Evolutionary conservation across 352 stramenopile genomes (phyloP).

Genomic region (Pythium dissimile): DNA sequence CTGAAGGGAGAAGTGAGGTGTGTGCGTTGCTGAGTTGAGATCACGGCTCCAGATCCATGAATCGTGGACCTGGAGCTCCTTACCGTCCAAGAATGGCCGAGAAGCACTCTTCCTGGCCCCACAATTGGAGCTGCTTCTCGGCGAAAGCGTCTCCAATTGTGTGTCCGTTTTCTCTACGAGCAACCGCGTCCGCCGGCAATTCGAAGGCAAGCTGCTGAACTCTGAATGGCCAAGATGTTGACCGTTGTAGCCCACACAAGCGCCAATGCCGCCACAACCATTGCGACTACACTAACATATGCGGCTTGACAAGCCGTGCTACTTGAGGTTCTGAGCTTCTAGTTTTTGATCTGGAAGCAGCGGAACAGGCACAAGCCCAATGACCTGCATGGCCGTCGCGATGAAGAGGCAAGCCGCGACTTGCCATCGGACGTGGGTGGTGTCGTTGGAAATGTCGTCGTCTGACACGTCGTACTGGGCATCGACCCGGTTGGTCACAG

Average conservation of each 20-base stretch:
- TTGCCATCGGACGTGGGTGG: constrained; percentile 51
- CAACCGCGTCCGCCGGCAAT: constrained; percentile 59
- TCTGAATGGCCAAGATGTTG: constrained; percentile 62
- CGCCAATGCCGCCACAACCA: constrained; percentile 34
- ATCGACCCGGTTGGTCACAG: constrained; percentile 53
- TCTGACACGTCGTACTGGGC: constrained; percentile 56
- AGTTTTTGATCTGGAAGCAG: constrained; percentile 63
- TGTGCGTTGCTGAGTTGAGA: constrained; percentile 16
- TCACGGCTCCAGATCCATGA: background rate
- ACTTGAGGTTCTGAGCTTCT: constrained; percentile 59
- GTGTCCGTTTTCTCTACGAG: constrained; percentile 5
- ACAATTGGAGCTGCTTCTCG: background rate
- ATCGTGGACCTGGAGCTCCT: background rate
- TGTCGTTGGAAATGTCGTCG: constrained; percentile 53
- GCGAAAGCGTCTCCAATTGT: background rate
- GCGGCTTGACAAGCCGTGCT: constrained; percentile 39
- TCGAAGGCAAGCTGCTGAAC: constrained; percentile 54
- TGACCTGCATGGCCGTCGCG: constrained; percentile 39
- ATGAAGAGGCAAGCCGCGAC: constrained; percentile 57
- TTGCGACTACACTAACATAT: constrained; percentile 33
- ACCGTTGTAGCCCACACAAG: constrained; percentile 50
- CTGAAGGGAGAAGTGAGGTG: background rate
- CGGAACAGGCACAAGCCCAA: constrained; percentile 42
- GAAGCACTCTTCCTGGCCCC: background rate
- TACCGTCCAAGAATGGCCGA: background rate